These are phyloP conservation scores for Apiotrichum gracile DNA, from an alignment of 1,284 basidiomycete genomes.

Conservation along the genomic window DNA sequence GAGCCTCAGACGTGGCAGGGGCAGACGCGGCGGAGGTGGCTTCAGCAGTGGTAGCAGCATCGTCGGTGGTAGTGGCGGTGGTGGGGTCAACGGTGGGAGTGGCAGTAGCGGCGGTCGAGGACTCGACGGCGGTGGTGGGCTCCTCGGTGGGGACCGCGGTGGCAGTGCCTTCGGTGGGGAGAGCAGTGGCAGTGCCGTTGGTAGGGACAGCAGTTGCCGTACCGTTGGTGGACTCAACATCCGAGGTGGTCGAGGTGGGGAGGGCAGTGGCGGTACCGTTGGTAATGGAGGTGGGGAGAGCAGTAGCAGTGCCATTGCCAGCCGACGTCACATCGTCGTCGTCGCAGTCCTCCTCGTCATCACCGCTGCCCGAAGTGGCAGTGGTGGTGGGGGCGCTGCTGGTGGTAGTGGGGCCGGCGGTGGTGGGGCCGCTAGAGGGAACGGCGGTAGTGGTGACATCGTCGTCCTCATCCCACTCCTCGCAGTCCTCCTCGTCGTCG, in stretches of 20 bases:
- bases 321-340: slow-evolving; percentile 2
- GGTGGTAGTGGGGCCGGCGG: not conserved
- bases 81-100: not conserved
- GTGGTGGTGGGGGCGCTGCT: not conserved
- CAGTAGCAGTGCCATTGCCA: too few relatives aligned
- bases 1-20: not conserved
- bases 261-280: too few relatives aligned
- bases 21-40: not conserved
- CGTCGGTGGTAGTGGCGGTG: not conserved
- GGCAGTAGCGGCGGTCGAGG: not conserved
- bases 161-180: too few relatives aligned
- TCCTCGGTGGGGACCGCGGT: too few relatives aligned
- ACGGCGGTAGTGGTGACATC: slow-evolving; percentile 54
- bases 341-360: not conserved
- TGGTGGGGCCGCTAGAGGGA: slow-evolving; percentile 24
- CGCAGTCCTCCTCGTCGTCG: not conserved
- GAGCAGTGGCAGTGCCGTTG: too few relatives aligned
- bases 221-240: too few relatives aligned
- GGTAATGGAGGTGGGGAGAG: too few relatives aligned
- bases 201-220: too few relatives aligned
- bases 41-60: not conserved
- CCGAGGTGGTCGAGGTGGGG: too few relatives aligned
- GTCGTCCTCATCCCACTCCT: slow-evolving; percentile 1
- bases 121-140: too few relatives aligned
- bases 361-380: not conserved